Evolutionary conservation across 495 filamentous ascomycete genomes (phyloP), one percentile per base, ranked within the genome.

Genomic region (Neurospora sp.): DNA sequence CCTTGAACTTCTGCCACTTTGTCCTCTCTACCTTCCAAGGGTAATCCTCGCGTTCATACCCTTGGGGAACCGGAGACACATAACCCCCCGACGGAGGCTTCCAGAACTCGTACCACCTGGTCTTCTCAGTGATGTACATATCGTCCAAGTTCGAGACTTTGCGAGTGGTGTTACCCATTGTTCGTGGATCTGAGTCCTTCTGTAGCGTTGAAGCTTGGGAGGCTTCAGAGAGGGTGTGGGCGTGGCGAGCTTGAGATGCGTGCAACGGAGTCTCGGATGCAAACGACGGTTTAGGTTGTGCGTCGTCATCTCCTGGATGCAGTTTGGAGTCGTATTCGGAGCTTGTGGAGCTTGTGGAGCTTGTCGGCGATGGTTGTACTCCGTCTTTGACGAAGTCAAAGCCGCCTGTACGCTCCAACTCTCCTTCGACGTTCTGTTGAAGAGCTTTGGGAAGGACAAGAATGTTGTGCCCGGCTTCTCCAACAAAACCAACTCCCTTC

Each of bases 401-500:
- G 5, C 89, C 90, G 39, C 87, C 85, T 12, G 86, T 89, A 20
- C 84, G 85, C 69, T 86, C 85, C 38, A 93, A 76, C 41, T 86
- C 85, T 27, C 77, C 83, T 69, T 86, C 92, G 12, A 95, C 84
- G 40, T 89, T 90, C 18, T 89, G 87, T 6, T 89, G 88, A 23
- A 94, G 84, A 31, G 84, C 87, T 46, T 80, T 86, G 42, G 54
- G 54, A 35, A 66, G 54, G 14, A 66, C 54, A 37, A 66, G 27
- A 18, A 66, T 66, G 31, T 66, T 35, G 3, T 66, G 54, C 23
- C 54, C 54, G 54, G 89, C 78, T 11, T 88, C 88, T 60, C 82
- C 82, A 4, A 83, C 73, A 60, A 87, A 74, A 11, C 82, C 85
- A 37, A 83, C 81, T 31, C 83, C 84, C 70, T 83, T 84, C 69